Conservation (phyloP, 2,329 filamentous ascomycete species). For the Talaromyces pinophilus region DNA sequence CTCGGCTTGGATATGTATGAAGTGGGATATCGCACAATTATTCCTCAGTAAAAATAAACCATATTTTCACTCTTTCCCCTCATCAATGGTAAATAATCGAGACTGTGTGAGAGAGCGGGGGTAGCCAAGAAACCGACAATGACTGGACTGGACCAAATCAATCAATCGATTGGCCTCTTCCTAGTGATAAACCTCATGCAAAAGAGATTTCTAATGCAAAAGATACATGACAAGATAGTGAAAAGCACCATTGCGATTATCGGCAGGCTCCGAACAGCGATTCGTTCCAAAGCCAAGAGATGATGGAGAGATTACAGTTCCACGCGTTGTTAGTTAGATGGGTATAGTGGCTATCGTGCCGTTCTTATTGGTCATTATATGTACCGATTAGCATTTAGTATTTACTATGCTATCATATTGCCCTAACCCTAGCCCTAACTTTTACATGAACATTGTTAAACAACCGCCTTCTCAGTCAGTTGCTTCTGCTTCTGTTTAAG, state of each 20-base stretch:
- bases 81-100: not conserved
- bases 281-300: conserved; percentile 5
- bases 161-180: conserved; percentile 5
- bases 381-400: no score
- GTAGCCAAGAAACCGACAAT: not conserved
- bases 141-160: not conserved
- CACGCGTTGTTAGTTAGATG: not conserved
- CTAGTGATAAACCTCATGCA: conserved; percentile 9
- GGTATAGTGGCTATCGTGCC: no score
- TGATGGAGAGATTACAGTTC: conserved; percentile 6
- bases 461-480: not conserved
- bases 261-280: conserved; percentile 2
- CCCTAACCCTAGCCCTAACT: not conserved
- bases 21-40: not conserved
- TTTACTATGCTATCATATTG: no score
- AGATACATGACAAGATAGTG: conserved; percentile 10
- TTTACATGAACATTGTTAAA: not conserved
- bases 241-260: conserved; percentile 9
- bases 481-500: not conserved
- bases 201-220: conserved; percentile 12
- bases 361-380: not conserved
- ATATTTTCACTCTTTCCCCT: not conserved
- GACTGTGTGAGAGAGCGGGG: conserved; percentile 3
- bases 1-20: not conserved
- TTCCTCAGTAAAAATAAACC: not conserved